Base-by-base conservation (phyloP, 495 filamentous ascomycete species). In the Penicillium crystallinum region DNA sequence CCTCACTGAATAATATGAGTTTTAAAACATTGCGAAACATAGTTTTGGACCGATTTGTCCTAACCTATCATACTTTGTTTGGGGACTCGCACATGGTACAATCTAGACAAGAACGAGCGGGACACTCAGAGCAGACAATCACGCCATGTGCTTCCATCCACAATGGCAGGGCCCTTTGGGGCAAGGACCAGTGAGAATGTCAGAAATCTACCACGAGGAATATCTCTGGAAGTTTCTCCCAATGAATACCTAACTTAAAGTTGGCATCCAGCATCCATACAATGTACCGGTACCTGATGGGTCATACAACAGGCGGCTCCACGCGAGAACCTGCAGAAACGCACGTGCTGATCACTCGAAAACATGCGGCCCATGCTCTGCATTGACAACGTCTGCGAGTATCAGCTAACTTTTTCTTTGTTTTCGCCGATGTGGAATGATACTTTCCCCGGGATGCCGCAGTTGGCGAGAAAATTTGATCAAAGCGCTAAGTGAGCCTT, bases 201-300 rank as follows among this genome's bases (percentile, higher is more conserved):
- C 54, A 57, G 30, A 15, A 19, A 5, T 22, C 47, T 43, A 52
- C 30, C n/a, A 54, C 55, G 10, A 49, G 52, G 21, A 49, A 33
- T 22, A 40, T 40, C 5, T 19, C 54, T 6, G 29, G 22, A 0
- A 52, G 39, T 18, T 58, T 58, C 23, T 12, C 40, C 6, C 49
- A 51, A 10, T 53, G 49, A 52, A 67, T 90, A 42, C 88, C 85
- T 0, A 84, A 89, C 60, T 86, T 90, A 85, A 83, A 90, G 58
- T 59, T 91, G 9, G 79, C 75, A 18, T 87, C 90, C 65, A 91
- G n/a, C n/a, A n/a, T n/a, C n/a, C n/a, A n/a, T n/a, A n/a, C n/a
- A n/a, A n/a, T n/a, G n/a, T n/a, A n/a, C n/a, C n/a, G n/a, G n/a
- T n/a, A n/a, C n/a, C n/a, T n/a, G n/a, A n/a, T n/a, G n/a, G n/a